Base-by-base conservation (phyloP, 2,329 filamentous ascomycete species). In the Lojkania enalia region DNA sequence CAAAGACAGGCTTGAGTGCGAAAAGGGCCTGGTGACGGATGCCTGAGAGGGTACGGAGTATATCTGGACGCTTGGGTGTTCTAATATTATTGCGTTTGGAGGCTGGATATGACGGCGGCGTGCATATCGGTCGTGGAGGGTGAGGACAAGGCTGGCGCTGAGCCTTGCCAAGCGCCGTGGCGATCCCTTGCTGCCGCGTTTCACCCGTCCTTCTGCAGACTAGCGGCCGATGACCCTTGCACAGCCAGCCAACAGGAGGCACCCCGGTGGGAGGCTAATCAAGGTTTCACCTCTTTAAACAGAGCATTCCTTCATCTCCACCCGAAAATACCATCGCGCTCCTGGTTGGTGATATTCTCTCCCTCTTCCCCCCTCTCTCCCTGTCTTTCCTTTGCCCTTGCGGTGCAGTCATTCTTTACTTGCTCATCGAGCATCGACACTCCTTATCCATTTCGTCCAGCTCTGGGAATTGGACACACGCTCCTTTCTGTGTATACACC, bases 251-350 rank as follows among this genome's bases (percentile, higher is more conserved):
- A 59, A 56, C 58, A 54, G 50, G 50, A 52, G 32, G 46, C 41
- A 46, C 46, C 54, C 55, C 43, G 37, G 47, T 51, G 48, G 40
- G 46, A 49, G 50, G 49, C 55, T 54, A 57, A 55, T 58, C 53
- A 45, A 42, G 54, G 65, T 68, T 68, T 67, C 65, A 66, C 53
- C 41, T 61, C 56, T 54, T 60, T 57, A 58, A 64, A 58, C 57
- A 58, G 57, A 63, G 58, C 62, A 66, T 67, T 64, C 64, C 64
- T 69, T 69, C 65, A 69, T 66, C 58, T 66, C 62, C 61, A 55
- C 47, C 57, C 49, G 54, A 59, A 58, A 60, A 59, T 57, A 60
- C 52, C 49, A 50, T 54, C 51, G n/a, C n/a, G 52, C 48, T 49
- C 48, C 7, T 35, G 25, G 31, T 38, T 57, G 45, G 52, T 63